Base-by-base conservation (phyloP, 495 filamentous ascomycete species). In the Aspergillus haitiensis region DNA sequence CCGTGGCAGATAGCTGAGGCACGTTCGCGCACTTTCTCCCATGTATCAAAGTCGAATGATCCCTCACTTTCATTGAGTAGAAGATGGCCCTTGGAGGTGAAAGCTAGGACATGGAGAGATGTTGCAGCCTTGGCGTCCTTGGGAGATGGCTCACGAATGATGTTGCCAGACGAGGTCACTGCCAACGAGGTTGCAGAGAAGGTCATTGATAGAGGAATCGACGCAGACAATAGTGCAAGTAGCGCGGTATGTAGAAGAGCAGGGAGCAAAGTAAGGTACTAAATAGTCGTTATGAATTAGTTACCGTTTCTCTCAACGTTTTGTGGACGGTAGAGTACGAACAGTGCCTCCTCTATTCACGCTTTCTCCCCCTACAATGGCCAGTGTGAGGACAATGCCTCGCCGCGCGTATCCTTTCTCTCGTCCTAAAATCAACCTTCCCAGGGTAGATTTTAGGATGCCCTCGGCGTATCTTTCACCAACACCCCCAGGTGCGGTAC, bases 41-140 rank as follows among this genome's bases (percentile, higher is more conserved):
- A 97, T 37, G 83, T 86, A 39, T 88, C 83, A 58, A 89, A 78
- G 18, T 82, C 83, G 64, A 97, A 98, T 34, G 75, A 72, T 0
- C 93, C 93, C 65, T 93, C 84, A 67, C 91, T 95, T 69, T 96
- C 88, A 36, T 83, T 86, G 44, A 96, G 71, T 15, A 96, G 72
- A 34, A 96, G 71, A 53, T 91, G 88, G 15, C 86, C 84, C 52
- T 86, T 83, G 7, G 85, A 88, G 31, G 88, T 88, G 64, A 92
- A 93, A 3, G 85, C 87, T 34, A 97, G 72, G 27, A 88, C 88
- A 66, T 95, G 91, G 32, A 91, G 79, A 9, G 90, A 91, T 27
- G 75, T 73, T 10, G 88, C 87, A 34, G 72, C 66, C 40, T 82
- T 76, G 33, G 86, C 72, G 13, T 86, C 76, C 46, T 74, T 67